Base-by-base conservation (phyloP, 768 basidiomycete species). In the Boletus subcaerulescens region DNA sequence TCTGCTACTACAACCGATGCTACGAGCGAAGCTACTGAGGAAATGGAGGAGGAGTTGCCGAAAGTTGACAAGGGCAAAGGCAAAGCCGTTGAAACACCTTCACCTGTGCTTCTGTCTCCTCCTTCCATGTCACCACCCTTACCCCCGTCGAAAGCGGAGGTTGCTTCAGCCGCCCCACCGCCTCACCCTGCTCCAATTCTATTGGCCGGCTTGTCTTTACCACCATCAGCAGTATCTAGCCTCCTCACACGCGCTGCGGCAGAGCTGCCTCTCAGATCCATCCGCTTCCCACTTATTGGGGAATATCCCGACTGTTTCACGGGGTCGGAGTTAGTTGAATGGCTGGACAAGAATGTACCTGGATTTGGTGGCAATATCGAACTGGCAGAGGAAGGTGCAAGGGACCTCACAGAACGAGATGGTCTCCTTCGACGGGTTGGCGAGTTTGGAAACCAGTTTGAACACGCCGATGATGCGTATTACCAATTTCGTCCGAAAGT, bases 61-160 rank as follows among this genome's bases (percentile, higher is more conserved):
- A 89, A 82, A 63, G 69, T 87, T n/a, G 90, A 93, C 77, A 93
- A 93, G 68, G 91, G 90, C 53, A 92, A 91, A 69, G 84, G 85
- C 57, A 87, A 82, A 64, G 83, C 81, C 24, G 63, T 81, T 39
- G 82, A 82, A 45, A 68, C 71, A 35, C 47, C 62, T 32, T 65
- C 68, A 17, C 57, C 65, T 2, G 59, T 62, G 26, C 62, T 73
- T 32, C 71, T 70, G 38, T 88, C 82, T 4, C 88, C 89, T 13
- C 83, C 81, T 49, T 78, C 82, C 22, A 73, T 85, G 75, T 90
- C 84, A 2, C 84, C 88, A 7, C 72, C 78, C 6, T 70, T 83
- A 11, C 80, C 84, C 5, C 80, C 83, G 22, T 59, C 63, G 20
- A 68, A 66, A 54, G 35, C 65, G n/a, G 80, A 79, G 50, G 67